phyloP scores from a whole-genome alignment of 1,284 basidiomycete genomes.

The Ganoderma meredithae region DNA sequence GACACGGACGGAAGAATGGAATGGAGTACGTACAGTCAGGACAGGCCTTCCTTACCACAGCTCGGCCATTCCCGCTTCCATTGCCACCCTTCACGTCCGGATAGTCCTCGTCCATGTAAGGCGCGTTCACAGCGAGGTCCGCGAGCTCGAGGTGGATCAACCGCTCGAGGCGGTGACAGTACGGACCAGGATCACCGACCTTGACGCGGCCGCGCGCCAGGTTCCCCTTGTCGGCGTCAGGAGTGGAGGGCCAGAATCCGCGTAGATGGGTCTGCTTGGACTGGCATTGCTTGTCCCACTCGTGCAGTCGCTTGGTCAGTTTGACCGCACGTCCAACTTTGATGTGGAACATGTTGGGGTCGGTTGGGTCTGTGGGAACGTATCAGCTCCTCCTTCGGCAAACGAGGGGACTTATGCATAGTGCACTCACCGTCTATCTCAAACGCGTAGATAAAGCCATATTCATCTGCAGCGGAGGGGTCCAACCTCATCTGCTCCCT shows the following conservation, averaged over 20 bases:
- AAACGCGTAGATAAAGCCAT: conserved; percentile 81
- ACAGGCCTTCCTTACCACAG: conserved; percentile 38
- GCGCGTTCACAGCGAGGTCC: conserved; percentile 65
- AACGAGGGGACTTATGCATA: neutral
- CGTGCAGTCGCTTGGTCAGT: conserved; percentile 60
- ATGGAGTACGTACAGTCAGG: conserved; percentile 47
- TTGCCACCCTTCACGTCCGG: conserved; percentile 42
- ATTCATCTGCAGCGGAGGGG: conserved; percentile 61
- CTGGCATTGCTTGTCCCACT: conserved; percentile 76
- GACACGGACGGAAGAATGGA: neutral
- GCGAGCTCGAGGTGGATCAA: conserved; percentile 79
- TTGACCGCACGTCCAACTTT: conserved; percentile 62
- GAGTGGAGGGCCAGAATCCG: conserved; percentile 58
- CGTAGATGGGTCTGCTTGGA: conserved; percentile 58
- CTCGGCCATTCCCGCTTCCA: conserved; percentile 35
- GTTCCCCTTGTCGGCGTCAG: conserved; percentile 43
- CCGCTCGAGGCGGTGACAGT: conserved; percentile 61
- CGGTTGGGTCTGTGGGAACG: conserved; percentile 40
- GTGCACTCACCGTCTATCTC: conserved; percentile 67
- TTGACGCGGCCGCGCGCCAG: conserved; percentile 55
- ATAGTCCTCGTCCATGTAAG: conserved; percentile 64
- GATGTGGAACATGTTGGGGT: conserved; percentile 46
- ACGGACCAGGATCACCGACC: conserved; percentile 59
- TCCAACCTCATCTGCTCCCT: conserved; percentile 76
- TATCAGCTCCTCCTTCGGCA: neutral